Conservation (phyloP, 1,284 basidiomycete species). For the Neolentinus lepideus region DNA sequence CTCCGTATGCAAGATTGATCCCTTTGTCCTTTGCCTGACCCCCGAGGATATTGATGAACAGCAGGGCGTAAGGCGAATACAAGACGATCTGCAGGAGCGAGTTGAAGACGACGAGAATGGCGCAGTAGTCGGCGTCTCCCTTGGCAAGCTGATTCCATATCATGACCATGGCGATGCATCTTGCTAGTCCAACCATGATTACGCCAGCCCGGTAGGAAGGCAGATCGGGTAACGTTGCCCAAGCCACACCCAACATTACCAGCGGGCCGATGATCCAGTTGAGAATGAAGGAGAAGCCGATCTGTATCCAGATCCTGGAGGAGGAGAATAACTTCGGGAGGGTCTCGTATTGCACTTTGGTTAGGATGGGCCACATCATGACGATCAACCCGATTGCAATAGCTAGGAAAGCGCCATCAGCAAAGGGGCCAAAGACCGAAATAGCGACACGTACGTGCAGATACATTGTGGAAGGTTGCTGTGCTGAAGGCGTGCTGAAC, state of each 20-base stretch:
- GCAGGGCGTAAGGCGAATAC: constrained; percentile 69
- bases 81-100: constrained; percentile 70
- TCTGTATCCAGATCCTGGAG: constrained; percentile 60
- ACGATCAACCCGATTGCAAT: constrained; percentile 74
- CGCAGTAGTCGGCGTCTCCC: constrained; percentile 75
- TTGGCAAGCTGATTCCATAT: constrained; percentile 80
- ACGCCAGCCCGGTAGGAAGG: constrained; percentile 51
- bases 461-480: constrained; percentile 45
- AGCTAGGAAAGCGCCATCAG: constrained; percentile 37
- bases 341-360: constrained; percentile 75
- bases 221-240: constrained; percentile 80
- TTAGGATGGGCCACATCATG: constrained; percentile 89
- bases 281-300: constrained; percentile 63
- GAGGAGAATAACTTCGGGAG: constrained; percentile 55
- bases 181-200: constrained; percentile 50
- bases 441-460: constrained; percentile 41
- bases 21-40: constrained; percentile 24
- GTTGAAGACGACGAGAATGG: constrained; percentile 60
- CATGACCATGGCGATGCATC: constrained; percentile 77
- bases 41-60: constrained; percentile 75
- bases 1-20: constrained; percentile 56
- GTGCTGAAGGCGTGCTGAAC: constrained; percentile 49
- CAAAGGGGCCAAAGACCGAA: constrained; percentile 13
- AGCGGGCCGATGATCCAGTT: constrained; percentile 84
- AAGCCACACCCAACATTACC: constrained; percentile 79